phyloP scores from a whole-genome alignment of 2,329 filamentous ascomycete species.

The Talaromyces atroroseus region DNA sequence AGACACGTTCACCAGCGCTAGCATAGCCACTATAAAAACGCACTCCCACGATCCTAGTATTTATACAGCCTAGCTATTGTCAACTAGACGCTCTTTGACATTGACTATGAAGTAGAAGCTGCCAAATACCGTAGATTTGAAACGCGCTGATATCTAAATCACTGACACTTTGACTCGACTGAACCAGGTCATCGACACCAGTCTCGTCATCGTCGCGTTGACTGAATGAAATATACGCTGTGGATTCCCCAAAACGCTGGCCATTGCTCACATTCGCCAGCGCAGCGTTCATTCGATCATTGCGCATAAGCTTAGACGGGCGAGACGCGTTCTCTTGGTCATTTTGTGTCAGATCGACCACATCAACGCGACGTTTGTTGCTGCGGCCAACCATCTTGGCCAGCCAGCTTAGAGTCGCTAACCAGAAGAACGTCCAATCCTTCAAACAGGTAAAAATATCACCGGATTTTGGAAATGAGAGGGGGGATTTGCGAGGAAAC shows the following conservation, averaged over 20 bases:
- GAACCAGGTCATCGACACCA: slow-evolving; percentile 28
- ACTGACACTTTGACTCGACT: slow-evolving; percentile 29
- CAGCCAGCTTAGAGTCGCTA: neutral
- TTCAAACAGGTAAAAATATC: neutral
- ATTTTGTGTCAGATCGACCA: slow-evolving; percentile 26
- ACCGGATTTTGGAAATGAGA: neutral
- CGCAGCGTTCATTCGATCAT: neutral
- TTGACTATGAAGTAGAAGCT: neutral
- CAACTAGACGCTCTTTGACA: slow-evolving; percentile 19
- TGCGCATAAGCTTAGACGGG: slow-evolving; percentile 14
- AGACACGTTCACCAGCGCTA: slow-evolving; percentile 57
- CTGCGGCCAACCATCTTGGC: slow-evolving; percentile 6
- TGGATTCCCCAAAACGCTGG: slow-evolving; percentile 25
- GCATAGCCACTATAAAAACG: slow-evolving; percentile 61
- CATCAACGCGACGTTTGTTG: slow-evolving; percentile 15
- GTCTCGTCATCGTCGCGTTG: slow-evolving; percentile 35
- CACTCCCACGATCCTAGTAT: slow-evolving; percentile 56
- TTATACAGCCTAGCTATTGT: slow-evolving; percentile 32
- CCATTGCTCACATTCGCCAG: slow-evolving; percentile 15
- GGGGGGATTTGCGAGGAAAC: no score
- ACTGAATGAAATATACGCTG: slow-evolving; percentile 27
- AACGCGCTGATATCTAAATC: slow-evolving; percentile 31
- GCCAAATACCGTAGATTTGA: slow-evolving; percentile 35
- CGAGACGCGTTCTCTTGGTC: slow-evolving; percentile 15
- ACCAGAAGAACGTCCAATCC: neutral